phyloP scores from a whole-genome alignment of 257 asterid species.

The Capsicum chinense region DNA sequence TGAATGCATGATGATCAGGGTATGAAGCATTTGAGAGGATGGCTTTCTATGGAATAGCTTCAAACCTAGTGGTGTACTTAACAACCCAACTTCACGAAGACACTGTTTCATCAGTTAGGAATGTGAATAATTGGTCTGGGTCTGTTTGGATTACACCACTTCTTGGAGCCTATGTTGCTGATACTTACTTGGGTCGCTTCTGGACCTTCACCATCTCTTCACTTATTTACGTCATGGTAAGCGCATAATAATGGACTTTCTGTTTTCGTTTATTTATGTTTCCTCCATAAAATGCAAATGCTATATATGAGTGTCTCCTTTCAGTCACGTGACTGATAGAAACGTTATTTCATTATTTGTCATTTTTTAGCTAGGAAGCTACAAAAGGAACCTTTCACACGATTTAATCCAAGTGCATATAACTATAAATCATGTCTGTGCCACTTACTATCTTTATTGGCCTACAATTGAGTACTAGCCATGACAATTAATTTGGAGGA shows the following conservation, averaged over 20 bases:
- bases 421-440: not conserved
- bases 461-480: constrained; percentile 23
- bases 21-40: constrained; percentile 92
- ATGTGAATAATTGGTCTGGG: constrained; percentile 91
- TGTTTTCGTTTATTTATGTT: not conserved
- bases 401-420: constrained; percentile 25
- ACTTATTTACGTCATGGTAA: constrained; percentile 76
- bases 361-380: not conserved
- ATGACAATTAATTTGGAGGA: constrained; percentile 31
- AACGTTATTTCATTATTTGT: not conserved
- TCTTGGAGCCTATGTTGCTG: constrained; percentile 83
- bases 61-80: constrained; percentile 83
- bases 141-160: constrained; percentile 92
- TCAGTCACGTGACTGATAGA: not conserved
- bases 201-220: constrained; percentile 93
- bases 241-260: not conserved
- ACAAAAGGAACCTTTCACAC: constrained; percentile 18
- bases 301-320: not conserved
- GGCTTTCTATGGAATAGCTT: constrained; percentile 91
- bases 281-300: not conserved
- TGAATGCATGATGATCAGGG: constrained; percentile 38
- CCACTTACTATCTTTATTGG: constrained; percentile 31
- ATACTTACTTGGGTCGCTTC: constrained; percentile 82
- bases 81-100: constrained; percentile 88
- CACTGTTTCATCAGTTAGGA: constrained; percentile 74